phyloP scores from a whole-genome alignment of 2,329 filamentous ascomycete genomes.

The Cercospora sp. region DNA sequence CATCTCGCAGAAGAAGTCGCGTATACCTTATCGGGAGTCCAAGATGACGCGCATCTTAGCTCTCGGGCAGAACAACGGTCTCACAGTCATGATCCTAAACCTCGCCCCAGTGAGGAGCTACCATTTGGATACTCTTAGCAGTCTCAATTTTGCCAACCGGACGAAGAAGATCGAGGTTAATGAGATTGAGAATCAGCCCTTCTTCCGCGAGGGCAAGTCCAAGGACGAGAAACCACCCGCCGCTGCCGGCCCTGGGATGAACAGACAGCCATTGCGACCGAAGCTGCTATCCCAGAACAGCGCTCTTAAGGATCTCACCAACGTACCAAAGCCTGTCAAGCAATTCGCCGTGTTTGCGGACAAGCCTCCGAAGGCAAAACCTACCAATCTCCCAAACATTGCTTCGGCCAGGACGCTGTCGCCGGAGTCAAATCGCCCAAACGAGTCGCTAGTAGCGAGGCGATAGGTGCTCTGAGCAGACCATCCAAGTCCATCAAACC shows the following conservation, averaged over 20 bases:
- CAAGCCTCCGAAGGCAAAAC: slow-evolving; percentile 54
- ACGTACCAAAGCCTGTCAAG: slow-evolving; percentile 70
- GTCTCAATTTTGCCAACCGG: slow-evolving; percentile 89
- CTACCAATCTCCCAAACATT: slow-evolving; percentile 32
- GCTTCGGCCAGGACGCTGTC: slow-evolving; percentile 24
- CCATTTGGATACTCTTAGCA: slow-evolving; percentile 90
- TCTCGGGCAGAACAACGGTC: slow-evolving; percentile 89
- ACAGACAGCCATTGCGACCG: slow-evolving; percentile 75
- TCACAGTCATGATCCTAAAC: slow-evolving; percentile 96
- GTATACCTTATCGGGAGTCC: slow-evolving; percentile 90
- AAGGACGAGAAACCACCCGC: slow-evolving; percentile 41
- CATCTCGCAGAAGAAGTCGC: slow-evolving; percentile 71
- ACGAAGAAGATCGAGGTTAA: slow-evolving; percentile 95
- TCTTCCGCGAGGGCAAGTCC: slow-evolving; percentile 56
- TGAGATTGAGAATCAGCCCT: slow-evolving; percentile 92
- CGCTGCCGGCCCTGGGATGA: slow-evolving; percentile 43
- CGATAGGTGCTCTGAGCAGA: slow-evolving; percentile 39
- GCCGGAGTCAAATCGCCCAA: slow-evolving; percentile 37
- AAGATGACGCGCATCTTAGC: slow-evolving; percentile 97
- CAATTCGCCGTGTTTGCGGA: slow-evolving; percentile 87
- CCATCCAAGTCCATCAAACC: slow-evolving; percentile 45
- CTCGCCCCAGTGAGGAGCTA: slow-evolving; percentile 88
- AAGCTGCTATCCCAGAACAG: slow-evolving; percentile 73
- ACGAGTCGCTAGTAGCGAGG: slow-evolving; percentile 49
- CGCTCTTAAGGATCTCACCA: slow-evolving; percentile 53